A percentile compares a stretch with the other conserved stretches of the same genome.
These are phyloP conservation scores for Vigna radiata DNA, from an alignment of 306 rosid genomes.

Conservation along the genomic window DNA sequence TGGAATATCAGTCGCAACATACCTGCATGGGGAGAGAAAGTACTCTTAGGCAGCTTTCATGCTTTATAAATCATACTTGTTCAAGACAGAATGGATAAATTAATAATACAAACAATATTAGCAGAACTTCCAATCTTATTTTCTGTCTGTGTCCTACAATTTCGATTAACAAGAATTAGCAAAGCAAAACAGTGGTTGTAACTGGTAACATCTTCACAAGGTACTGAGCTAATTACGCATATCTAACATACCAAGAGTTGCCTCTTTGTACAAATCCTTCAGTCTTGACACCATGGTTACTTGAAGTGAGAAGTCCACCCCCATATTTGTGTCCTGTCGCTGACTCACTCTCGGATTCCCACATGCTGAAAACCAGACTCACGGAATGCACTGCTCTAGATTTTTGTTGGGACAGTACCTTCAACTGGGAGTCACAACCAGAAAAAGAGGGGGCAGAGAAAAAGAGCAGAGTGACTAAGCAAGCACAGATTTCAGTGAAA, in stretches of 20 bases:
- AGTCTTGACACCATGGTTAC: constrained; percentile 76
- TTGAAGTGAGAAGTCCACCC: constrained; percentile 69
- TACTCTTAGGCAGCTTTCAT: constrained; percentile 2
- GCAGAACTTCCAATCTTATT: constrained; percentile 10
- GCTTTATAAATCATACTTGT: constrained; percentile 8
- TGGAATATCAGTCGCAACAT: constrained; percentile 90
- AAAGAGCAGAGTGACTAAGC: constrained; percentile 35
- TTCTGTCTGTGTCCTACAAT: constrained; percentile 4
- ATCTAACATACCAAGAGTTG: constrained; percentile 75
- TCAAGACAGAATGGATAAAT: constrained; percentile 9
- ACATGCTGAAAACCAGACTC: constrained; percentile 65
- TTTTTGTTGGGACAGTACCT: constrained; percentile 44
- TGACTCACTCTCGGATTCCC: constrained; percentile 93
- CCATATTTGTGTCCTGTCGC: constrained; percentile 63
- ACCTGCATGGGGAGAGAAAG: constrained; percentile 54
- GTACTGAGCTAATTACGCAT: constrained; percentile 26
- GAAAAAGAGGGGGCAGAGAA: constrained; percentile 10
- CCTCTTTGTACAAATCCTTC: constrained; percentile 90
- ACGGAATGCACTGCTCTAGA: constrained; percentile 36
- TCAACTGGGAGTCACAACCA: constrained; percentile 40
- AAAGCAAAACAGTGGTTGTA: neutral
- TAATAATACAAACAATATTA: constrained; percentile 2
- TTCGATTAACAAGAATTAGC: neutral
- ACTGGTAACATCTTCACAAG: constrained; percentile 1
- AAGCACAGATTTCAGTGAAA: constrained; percentile 32